Evolutionary conservation across 148 eudicot species (phyloP).

Genomic region (Vaccinium darrowii): DNA sequence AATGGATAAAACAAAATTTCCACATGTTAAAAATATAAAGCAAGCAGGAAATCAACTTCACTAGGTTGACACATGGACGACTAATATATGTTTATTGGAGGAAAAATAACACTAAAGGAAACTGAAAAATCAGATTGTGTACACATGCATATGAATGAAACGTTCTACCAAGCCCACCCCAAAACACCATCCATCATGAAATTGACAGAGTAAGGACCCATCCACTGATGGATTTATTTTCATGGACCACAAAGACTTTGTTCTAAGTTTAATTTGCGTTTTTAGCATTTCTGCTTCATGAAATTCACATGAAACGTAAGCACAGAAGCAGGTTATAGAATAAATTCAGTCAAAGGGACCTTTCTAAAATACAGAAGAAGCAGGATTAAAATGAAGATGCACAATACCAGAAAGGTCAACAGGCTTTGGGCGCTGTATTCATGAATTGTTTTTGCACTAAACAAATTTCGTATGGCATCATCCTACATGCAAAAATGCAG

Average conservation of each 20-base stretch:
- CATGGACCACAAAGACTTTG: background rate
- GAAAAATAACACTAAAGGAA: background rate
- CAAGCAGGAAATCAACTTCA: background rate
- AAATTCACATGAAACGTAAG: background rate
- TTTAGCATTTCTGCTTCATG: background rate
- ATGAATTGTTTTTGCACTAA: slow-evolving; percentile 95
- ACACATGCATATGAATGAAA: background rate
- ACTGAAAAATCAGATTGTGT: background rate
- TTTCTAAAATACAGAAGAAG: background rate
- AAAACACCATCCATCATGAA: background rate
- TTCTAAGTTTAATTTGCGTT: background rate
- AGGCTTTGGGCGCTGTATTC: slow-evolving; percentile 95
- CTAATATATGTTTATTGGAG: background rate
- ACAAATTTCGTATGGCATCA: slow-evolving; percentile 97
- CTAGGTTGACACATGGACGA: background rate
- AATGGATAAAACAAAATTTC: background rate
- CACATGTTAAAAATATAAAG: background rate
- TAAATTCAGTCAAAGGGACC: background rate
- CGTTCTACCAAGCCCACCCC: background rate
- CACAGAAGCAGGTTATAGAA: background rate
- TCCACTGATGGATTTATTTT: background rate
- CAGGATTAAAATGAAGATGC: slow-evolving; percentile 8
- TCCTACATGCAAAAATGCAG: slow-evolving; percentile 55
- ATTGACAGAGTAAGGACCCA: background rate
- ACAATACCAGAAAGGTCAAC: slow-evolving; percentile 82